Percentiles rank a stretch among this genome's conserved stretches.
Conservation (phyloP, 129 eudicot genomes). For the Helianthus tuberosus region DNA sequence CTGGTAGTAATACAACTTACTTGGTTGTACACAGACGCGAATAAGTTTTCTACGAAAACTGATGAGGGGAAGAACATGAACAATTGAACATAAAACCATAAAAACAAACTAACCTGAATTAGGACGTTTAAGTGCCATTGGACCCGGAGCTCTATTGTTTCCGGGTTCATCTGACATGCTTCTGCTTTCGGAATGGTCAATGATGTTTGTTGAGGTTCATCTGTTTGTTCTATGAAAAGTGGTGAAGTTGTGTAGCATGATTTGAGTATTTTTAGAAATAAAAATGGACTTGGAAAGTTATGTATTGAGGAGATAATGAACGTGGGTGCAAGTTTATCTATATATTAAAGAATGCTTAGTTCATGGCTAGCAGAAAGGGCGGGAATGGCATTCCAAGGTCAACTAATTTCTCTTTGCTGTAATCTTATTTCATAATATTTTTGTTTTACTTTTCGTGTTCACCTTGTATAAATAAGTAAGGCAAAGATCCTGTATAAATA, state of each 20-base stretch:
- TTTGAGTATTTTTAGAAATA: background rate
- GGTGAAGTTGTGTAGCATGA: slow-evolving; percentile 20
- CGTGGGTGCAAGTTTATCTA: slow-evolving; percentile 41
- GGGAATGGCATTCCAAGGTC: slow-evolving; percentile 25
- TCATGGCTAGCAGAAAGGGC: slow-evolving; percentile 33
- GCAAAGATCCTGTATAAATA: too few species aligned
- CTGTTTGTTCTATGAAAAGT: slow-evolving; percentile 9
- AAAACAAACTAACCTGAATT: slow-evolving; percentile 17
- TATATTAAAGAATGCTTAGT: background rate
- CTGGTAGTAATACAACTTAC: too few species aligned
- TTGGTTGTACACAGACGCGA: too few species aligned
- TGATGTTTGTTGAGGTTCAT: slow-evolving; percentile 9
- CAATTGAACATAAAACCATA: background rate
- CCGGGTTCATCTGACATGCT: slow-evolving; percentile 23
- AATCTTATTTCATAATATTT: background rate
- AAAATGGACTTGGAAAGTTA: background rate
- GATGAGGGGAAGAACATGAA: background rate
- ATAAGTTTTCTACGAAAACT: background rate
- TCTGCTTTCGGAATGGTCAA: background rate
- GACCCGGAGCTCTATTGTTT: slow-evolving; percentile 2
- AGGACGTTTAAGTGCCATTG: background rate
- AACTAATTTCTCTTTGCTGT: slow-evolving; percentile 20
- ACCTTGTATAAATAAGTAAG: too few species aligned
- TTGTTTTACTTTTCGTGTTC: too few species aligned
- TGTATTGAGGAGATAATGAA: slow-evolving; percentile 23